Percentiles rank a stretch among this genome's conserved stretches.
phyloP scores from a whole-genome alignment of 169 alveolate species.

The Cryptosporidium canis region DNA sequence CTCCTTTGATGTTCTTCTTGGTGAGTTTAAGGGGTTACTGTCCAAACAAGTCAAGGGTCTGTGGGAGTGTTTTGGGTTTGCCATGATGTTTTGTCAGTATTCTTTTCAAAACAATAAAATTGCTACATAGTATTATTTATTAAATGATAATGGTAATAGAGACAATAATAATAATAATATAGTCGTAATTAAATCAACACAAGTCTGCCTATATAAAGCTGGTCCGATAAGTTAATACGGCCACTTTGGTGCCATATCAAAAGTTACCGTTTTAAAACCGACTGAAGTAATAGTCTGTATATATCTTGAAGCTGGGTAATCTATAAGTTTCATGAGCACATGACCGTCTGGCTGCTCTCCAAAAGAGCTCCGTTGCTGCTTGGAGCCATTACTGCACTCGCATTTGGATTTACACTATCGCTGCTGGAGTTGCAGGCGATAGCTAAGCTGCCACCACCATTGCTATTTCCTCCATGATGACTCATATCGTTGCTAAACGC shows the following conservation, averaged over 20 bases:
- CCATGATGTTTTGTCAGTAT: background rate
- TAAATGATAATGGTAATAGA: too few species aligned
- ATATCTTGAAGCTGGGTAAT: background rate
- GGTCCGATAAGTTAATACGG: too few species aligned
- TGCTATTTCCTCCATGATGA: background rate
- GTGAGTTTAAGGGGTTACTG: background rate
- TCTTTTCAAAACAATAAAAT: background rate
- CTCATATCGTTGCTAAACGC: background rate
- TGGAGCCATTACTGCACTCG: background rate
- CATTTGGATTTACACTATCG: background rate
- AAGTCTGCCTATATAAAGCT: too few species aligned
- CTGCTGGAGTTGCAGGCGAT: background rate
- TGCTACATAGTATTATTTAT: too few species aligned
- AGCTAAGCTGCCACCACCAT: background rate
- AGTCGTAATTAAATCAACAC: too few species aligned
- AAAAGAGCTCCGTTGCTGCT: background rate
- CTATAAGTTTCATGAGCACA: background rate
- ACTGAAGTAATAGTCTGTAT: too few species aligned
- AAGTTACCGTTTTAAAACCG: too few species aligned
- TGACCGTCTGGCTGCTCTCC: background rate
- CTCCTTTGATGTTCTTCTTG: too few species aligned
- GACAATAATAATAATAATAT: background rate
- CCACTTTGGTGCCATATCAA: too few species aligned
- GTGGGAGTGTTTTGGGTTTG: too few species aligned
- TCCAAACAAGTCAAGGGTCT: too few species aligned